Base-by-base conservation (phyloP, 164 flowering plant species). In the Sextonia rubra region DNA sequence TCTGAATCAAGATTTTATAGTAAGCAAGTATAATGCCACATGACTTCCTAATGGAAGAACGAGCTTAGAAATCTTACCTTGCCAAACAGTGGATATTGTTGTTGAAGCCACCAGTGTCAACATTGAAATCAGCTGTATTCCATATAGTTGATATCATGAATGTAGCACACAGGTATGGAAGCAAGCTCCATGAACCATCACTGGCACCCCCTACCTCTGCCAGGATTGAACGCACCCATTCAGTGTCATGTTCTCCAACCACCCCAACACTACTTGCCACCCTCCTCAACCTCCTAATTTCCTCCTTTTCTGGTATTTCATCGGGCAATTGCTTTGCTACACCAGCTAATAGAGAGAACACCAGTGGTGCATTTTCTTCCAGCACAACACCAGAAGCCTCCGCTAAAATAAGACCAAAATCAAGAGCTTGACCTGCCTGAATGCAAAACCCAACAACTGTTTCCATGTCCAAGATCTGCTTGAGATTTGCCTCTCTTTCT, bases 51-150 rank as follows among this genome's bases (percentile, higher is more conserved):
- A 20, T 3, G n/a, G n/a, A 52, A 14, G 17, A 18, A 52, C 17
- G 14, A 52, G 58, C 17, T 17, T 60, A 60, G 32, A 47, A 74
- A 29, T 66, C 73, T 12, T 52, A 92, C 99, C 97, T 88, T 49
- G 92, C 97, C 83, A 95, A 79, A 81, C 98, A 93, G 77, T 95
- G 91, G 70, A 93, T 85, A 64, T 95, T 95, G 83, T 90, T 95
- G 83, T 82, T 93, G 85, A 95, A 95, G 64, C 96, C 98, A 4
- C 98, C 98, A 0, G 90, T 87, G 44, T 93, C 91, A 68, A 90
- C 86, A 77, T 88, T 88, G 80, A 93, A 95, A 69, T 92, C 89
- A 71, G 97, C 89, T 2, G 83, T 82, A 74, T 82, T 85, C 99
- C 99, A 95, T 47, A 93, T 80, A 73, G 77, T 87, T 52, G 99